Conservation (phyloP, 2,329 filamentous ascomycete genomes). For the Aspergillus sp. region DNA sequence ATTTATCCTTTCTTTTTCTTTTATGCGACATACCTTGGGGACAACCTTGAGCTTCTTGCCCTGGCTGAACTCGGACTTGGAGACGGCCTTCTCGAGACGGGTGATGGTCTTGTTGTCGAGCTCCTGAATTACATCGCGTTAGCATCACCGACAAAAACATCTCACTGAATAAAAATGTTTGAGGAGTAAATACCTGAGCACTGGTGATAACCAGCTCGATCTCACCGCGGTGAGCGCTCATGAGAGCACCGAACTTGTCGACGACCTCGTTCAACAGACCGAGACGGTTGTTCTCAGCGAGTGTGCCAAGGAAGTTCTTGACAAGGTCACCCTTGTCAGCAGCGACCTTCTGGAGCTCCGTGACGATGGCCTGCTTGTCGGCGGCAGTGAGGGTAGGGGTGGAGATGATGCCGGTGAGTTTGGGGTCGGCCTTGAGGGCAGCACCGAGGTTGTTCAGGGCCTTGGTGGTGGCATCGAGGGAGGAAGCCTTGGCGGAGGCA, state of each 20-base stretch:
- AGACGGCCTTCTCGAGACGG: conserved; percentile 81
- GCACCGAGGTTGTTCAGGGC: conserved; percentile 70
- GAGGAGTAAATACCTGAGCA: conserved; percentile 66
- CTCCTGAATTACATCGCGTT: conserved; percentile 51
- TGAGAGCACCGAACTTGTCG: conserved; percentile 83
- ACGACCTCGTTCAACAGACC: conserved; percentile 76
- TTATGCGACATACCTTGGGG: conserved; percentile 67
- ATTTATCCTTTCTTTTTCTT: conserved; percentile 5
- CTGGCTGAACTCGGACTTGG: conserved; percentile 84
- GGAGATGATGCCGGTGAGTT: conserved; percentile 72
- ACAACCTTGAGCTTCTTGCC: conserved; percentile 99
- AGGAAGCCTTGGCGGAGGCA: conserved; percentile 81
- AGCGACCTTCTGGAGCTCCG: conserved; percentile 82
- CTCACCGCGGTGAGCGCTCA: conserved; percentile 88
- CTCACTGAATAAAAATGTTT: neutral
- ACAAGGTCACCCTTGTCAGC: conserved; percentile 73
- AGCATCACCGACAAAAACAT: neutral
- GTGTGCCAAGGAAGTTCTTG: conserved; percentile 87
- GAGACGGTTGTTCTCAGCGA: conserved; percentile 96
- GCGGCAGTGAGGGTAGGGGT: conserved; percentile 74
- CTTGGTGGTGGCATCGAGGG: conserved; percentile 82
- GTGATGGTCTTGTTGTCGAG: conserved; percentile 83
- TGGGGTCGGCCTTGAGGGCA: conserved; percentile 77
- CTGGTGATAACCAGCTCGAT: conserved; percentile 89
- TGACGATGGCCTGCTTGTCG: conserved; percentile 84